Evolutionary conservation across 768 basidiomycete species (phyloP).

Genomic region (Pleurotus salmoneostramineus): DNA sequence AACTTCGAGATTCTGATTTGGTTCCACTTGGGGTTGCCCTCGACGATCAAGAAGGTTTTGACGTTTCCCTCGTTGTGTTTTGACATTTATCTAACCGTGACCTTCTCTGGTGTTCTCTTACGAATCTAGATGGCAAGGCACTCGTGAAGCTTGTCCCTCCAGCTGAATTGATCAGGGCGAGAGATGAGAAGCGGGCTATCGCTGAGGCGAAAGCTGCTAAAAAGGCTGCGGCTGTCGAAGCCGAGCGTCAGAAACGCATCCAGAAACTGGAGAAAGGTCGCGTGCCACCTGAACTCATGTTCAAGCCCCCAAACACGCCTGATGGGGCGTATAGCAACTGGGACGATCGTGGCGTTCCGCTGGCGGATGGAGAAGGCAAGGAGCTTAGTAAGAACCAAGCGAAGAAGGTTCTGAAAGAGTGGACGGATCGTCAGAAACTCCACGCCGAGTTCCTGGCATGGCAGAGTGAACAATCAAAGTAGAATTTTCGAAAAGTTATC

Average conservation of each 20-base stretch:
- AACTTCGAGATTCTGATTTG: slow-evolving; percentile 83
- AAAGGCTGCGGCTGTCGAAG: slow-evolving; percentile 68
- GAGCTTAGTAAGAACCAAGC: slow-evolving; percentile 76
- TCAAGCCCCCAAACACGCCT: slow-evolving; percentile 75
- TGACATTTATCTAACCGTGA: slow-evolving; percentile 9
- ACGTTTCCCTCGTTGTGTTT: neutral
- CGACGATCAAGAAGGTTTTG: slow-evolving; percentile 90
- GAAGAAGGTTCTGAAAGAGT: slow-evolving; percentile 79
- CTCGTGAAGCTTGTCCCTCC: slow-evolving; percentile 90
- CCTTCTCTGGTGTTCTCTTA: neutral
- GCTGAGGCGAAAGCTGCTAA: slow-evolving; percentile 74
- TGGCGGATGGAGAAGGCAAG: slow-evolving; percentile 79
- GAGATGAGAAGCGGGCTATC: slow-evolving; percentile 83
- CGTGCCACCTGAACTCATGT: slow-evolving; percentile 69
- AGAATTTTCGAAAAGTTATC: neutral
- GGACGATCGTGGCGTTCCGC: slow-evolving; percentile 82
- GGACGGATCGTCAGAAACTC: slow-evolving; percentile 67
- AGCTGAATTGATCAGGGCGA: slow-evolving; percentile 71
- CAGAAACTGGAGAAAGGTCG: slow-evolving; percentile 87
- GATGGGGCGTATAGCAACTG: slow-evolving; percentile 78
- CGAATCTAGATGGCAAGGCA: slow-evolving; percentile 77
- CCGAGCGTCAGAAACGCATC: slow-evolving; percentile 61
- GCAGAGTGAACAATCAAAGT: slow-evolving; percentile 25
- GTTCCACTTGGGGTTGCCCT: slow-evolving; percentile 94
- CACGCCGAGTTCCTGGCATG: slow-evolving; percentile 73